Base-by-base conservation (phyloP, 129 eudicot genomes). In the Artemisia tridentata region DNA sequence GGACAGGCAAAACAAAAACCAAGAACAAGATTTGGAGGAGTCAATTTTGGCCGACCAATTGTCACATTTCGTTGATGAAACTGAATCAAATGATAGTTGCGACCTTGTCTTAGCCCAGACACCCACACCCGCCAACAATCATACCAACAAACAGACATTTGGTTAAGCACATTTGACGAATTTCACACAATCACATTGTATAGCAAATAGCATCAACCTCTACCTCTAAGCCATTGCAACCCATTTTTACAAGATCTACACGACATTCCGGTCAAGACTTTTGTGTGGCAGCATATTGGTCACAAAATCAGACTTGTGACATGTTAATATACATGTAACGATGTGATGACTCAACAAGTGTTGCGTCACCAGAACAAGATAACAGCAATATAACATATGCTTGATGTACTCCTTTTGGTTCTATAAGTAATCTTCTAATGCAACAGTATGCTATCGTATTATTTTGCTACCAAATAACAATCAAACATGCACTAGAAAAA, bases 191-290 rank as follows among this genome's bases (percentile, higher is more conserved):
- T 20, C 27, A 38, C 34, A 13, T 52, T 69, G 59, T 66, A 65
- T 21, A 53, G 18, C 41, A 71, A 56, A 16, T 53, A 16, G 60
- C 47, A 25, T 16, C 19, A 73, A 47, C 14, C 59, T 46, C 66
- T 63, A 43, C 25, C 79, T 11, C 19, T 53, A 50, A 25, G 25
- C 64, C 18, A 59, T 25, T 21, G 4, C 17, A 67, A 76, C n/a
- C 96, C 90, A 9, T 84, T 86, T 80, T 64, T 86, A 54, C 58
- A 81, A 45, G 85, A 86, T 11, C 0, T 71, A 41, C 46, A 25
- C 6, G 19, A n/a, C n/a, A 58, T 23, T 58, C 41, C 64, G 14
- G 64, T 15, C 64, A 58, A 14, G 14, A 58, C 10, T 59, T 43
- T 3, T 59, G 43, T 16, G 27, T 59, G 8, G 25, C 58, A 20